Evolutionary conservation across 169 alveolate species (phyloP).

Genomic region (Plasmodium gallinaceum): DNA sequence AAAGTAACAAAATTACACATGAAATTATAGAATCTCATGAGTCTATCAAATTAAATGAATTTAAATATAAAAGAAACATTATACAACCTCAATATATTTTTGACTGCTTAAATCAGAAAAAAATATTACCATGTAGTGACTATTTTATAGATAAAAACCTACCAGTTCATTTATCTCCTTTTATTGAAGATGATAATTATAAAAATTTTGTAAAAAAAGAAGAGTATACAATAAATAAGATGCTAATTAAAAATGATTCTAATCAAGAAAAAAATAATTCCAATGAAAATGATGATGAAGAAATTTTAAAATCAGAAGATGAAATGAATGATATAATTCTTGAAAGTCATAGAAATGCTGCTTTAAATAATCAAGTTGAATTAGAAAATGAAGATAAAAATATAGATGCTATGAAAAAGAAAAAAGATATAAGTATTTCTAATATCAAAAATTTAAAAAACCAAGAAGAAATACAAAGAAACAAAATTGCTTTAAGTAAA

Average conservation of each 20-base stretch:
- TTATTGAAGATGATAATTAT: slow-evolving; percentile 79
- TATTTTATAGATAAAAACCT: slow-evolving; percentile 92
- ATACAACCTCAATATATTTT: slow-evolving; percentile 97
- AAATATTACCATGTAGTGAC: slow-evolving; percentile 90
- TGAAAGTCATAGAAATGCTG: slow-evolving; percentile 12
- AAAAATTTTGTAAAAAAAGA: slow-evolving; percentile 66
- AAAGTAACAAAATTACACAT: slow-evolving; percentile 22
- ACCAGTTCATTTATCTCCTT: slow-evolving; percentile 98
- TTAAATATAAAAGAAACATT: slow-evolving; percentile 59
- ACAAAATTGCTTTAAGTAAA: slow-evolving; percentile 53
- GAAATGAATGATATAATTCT: slow-evolving; percentile 17
- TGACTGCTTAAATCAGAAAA: slow-evolving; percentile 92
- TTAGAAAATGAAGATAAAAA: slow-evolving; percentile 39
- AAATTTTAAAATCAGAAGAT: slow-evolving; percentile 18
- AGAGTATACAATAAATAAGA: slow-evolving; percentile 50
- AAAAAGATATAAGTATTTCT: background rate
- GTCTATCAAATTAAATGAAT: slow-evolving; percentile 80
- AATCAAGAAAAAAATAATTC: background rate
- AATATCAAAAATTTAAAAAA: background rate
- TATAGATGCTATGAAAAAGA: no score
- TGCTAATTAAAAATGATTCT: slow-evolving; percentile 10
- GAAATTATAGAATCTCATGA: slow-evolving; percentile 72
- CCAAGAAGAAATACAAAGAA: slow-evolving; percentile 17
- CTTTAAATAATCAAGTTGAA: slow-evolving; percentile 51
- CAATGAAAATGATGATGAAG: slow-evolving; percentile 9